Evolutionary conservation across 2,329 filamentous ascomycete species (phyloP), one percentile per base, ranked within the genome.

Genomic region (Aspergillus ruber): DNA sequence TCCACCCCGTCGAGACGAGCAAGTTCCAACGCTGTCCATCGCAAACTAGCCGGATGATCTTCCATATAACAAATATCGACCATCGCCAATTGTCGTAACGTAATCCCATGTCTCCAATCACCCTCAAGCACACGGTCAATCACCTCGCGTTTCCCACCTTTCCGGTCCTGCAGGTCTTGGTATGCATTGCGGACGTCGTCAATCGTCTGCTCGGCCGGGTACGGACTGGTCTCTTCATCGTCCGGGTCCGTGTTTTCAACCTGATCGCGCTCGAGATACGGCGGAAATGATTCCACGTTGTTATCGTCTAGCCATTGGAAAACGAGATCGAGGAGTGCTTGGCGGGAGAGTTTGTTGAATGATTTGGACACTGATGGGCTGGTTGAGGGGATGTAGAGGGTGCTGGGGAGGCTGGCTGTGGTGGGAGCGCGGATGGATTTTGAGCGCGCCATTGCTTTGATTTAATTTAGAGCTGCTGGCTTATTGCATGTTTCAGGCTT

Each of bases 221-320:
- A 89, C 27, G 86, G 75, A 53, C 85, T 84, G 49, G 81, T 76
- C 29, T 74, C 74, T 47, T 85, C 79, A 1, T 82, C 78, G 9
- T 85, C 80, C 1, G 82, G 78, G 10, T 80, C 76, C 0, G 77
- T 72, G 6, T 73, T 70, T 6, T 76, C 61, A 1, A 56, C 70
- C 15, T 79, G 72, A n/a, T 76, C 70, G 59, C 35, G 65, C 52
- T 62, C 74, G 41, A 85, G 77, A 61, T 77, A 82, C 0, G 85
- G 85, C 1, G 73, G 73, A 39, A 80, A 84, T 15, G 78, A 72
- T 4, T 76, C 67, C 36, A 82, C 73, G 53, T 86, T 84, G 53
- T 76, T 73, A 43, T 84, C 80, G 48, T 85, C 80, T 3, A 94
- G 81, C 89, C 89, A 95, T 70, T 85, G 79, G 18, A 90, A 76